These are phyloP conservation scores for Paraphaeosphaeria sporulosa DNA, from an alignment of 2,329 filamentous ascomycete species.

Conservation along the genomic window DNA sequence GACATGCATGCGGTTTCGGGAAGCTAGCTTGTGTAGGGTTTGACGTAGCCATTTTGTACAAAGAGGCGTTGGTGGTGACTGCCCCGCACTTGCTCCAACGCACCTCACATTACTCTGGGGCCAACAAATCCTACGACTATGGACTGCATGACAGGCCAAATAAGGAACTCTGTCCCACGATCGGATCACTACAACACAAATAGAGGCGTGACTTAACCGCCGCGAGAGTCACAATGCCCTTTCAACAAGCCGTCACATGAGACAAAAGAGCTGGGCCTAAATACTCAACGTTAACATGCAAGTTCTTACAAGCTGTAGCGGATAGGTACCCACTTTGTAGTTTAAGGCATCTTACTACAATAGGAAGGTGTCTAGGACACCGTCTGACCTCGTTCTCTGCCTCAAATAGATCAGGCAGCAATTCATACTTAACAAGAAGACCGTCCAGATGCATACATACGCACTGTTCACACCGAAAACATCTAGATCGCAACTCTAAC, in stretches of 20 bases:
- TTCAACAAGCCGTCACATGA: no score
- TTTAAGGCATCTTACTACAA: neutral
- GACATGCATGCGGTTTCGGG: constrained; percentile 3
- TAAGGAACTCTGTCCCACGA: no score
- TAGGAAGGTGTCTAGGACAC: neutral
- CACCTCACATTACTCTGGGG: no score
- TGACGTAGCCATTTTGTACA: constrained; percentile 1
- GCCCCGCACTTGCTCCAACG: neutral
- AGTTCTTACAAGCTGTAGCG: neutral
- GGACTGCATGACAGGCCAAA: no score
- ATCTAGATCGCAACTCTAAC: no score
- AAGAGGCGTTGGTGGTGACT: neutral
- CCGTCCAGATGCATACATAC: no score
- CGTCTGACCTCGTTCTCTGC: neutral
- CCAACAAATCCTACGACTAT: no score
- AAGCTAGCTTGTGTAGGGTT: neutral
- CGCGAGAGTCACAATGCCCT: no score
- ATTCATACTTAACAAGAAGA: neutral
- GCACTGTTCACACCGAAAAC: no score
- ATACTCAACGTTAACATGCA: neutral
- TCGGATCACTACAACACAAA: no score
- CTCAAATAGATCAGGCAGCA: neutral
- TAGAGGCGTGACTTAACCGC: no score
- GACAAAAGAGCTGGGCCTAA: neutral
- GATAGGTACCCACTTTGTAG: neutral